A percentile compares a stretch with the other conserved stretches of the same genome.
These are phyloP conservation scores for Exophiala alcalophila DNA, from an alignment of 2,329 filamentous ascomycete genomes.

Conservation along the genomic window DNA sequence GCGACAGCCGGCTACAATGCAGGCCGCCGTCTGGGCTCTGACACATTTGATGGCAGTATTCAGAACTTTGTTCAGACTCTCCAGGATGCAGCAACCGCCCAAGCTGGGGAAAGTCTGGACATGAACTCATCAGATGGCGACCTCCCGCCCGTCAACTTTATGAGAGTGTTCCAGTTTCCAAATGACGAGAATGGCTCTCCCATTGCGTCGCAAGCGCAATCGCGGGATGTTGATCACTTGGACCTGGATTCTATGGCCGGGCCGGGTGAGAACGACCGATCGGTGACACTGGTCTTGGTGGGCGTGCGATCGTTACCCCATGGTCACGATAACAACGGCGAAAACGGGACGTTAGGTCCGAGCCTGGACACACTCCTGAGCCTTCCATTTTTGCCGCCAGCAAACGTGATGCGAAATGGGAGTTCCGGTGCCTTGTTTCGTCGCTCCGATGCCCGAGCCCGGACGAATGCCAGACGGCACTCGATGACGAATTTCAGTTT, in stretches of 20 bases:
- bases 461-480: constrained; percentile 53
- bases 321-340: constrained; percentile 47
- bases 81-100: constrained; percentile 59
- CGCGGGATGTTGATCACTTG: constrained; percentile 37
- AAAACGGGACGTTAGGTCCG: constrained; percentile 34
- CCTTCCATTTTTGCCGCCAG: constrained; percentile 45
- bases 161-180: constrained; percentile 66
- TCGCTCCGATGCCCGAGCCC: constrained; percentile 54
- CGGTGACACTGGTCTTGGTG: constrained; percentile 67
- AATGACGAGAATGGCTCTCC: constrained; percentile 44
- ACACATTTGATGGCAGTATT: constrained; percentile 60
- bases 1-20: constrained; percentile 55
- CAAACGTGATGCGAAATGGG: constrained; percentile 43
- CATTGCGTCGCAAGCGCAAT: constrained; percentile 30
- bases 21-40: constrained; percentile 53
- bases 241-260: constrained; percentile 42
- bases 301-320: constrained; percentile 64
- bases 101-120: constrained; percentile 45
- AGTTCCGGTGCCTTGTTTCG: constrained; percentile 51
- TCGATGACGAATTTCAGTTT: constrained; percentile 54
- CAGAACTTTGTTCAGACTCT: constrained; percentile 62
- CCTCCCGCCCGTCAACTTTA: constrained; percentile 61
- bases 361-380: constrained; percentile 47
- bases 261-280: constrained; percentile 52
- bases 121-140: constrained; percentile 41